Evolutionary conservation across 345 rosid genomes (phyloP), one percentile per base, ranked within the genome.

Genomic region (Eutrema heterophyllum): DNA sequence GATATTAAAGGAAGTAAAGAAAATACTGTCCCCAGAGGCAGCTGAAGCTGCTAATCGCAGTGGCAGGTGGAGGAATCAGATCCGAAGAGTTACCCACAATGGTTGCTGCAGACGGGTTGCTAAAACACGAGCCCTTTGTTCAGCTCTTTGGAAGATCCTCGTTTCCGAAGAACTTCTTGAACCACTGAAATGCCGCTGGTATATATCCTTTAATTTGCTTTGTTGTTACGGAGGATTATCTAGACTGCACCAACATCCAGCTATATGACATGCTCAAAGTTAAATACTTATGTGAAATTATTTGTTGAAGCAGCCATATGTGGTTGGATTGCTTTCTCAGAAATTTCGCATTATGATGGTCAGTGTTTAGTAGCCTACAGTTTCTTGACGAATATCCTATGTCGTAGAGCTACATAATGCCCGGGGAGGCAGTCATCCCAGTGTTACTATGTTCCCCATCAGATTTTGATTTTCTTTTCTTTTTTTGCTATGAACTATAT

Each of bases 21-120:
- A 81, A 86, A 85, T 94, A 72, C 81, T 94, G 76, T 81, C 98
- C 30, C 73, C 80, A 76, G 97, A 94, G 76, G 93, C 82, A 71
- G 84, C 83, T 36, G 98, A 95, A 76, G 88, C 96, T 73, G 98
- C 98, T 74, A 88, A 82, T 81, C 87, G 72, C 75, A 86, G 84
- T 83, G 97, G 98, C 75, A 86, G 88, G 79, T 91, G 98, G 98
- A 88, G 82, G 83, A 94, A 94, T 85, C 98, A 94, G 81, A 91
- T 84, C 84, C 87, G 92, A 65, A 89, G 88, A 78, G 96, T 86
- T 71, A 96, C 97, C 68, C 93, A 89, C 80, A 92, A 94, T 74
- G 97, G 98, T 68, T 94, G 97, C 80, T 94, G 98, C 77, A 91
- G 86, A 51, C 89, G 96, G 63, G 98, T 82, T 80, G 96, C 98